A percentile compares a stretch with the other conserved stretches of the same genome.
These are phyloP conservation scores for Hericium coralloides DNA, from an alignment of 768 basidiomycete genomes.

Conservation along the genomic window DNA sequence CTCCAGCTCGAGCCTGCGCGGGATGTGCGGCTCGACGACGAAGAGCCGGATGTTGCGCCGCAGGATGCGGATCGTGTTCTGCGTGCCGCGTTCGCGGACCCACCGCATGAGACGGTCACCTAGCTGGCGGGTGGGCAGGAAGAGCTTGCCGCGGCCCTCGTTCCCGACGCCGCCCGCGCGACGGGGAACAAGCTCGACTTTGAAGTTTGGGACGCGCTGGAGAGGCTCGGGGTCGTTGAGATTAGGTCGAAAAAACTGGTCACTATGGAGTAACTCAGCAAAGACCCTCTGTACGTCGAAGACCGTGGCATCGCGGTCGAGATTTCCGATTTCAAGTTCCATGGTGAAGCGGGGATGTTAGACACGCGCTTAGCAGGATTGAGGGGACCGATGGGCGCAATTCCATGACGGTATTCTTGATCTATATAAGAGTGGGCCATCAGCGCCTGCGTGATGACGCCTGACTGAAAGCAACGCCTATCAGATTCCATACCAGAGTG, in stretches of 20 bases:
- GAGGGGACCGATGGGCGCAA: too few species aligned
- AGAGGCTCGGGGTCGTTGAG: constrained; percentile 16
- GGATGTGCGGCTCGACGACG: neutral
- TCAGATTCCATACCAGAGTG: too few species aligned
- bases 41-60: constrained; percentile 2
- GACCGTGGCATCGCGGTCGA: constrained; percentile 31
- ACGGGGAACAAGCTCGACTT: constrained; percentile 42
- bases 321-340: constrained; percentile 28
- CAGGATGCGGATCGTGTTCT: constrained; percentile 12
- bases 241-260: constrained; percentile 33
- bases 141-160: constrained; percentile 37
- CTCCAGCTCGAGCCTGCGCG: constrained; percentile 4
- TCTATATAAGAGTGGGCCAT: too few species aligned
- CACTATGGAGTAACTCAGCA: constrained; percentile 47
- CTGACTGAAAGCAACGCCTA: too few species aligned
- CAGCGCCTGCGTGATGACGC: too few species aligned
- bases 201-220: constrained; percentile 44
- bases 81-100: constrained; percentile 24
- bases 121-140: constrained; percentile 19
- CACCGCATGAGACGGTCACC: constrained; percentile 40
- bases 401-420: too few species aligned
- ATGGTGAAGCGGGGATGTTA: constrained; percentile 13
- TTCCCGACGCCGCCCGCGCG: constrained; percentile 41
- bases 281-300: constrained; percentile 53
- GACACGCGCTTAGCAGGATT: too few species aligned